These are phyloP conservation scores for Trichophyton mentagrophytes DNA, from an alignment of 2,329 filamentous ascomycete species.

Conservation along the genomic window DNA sequence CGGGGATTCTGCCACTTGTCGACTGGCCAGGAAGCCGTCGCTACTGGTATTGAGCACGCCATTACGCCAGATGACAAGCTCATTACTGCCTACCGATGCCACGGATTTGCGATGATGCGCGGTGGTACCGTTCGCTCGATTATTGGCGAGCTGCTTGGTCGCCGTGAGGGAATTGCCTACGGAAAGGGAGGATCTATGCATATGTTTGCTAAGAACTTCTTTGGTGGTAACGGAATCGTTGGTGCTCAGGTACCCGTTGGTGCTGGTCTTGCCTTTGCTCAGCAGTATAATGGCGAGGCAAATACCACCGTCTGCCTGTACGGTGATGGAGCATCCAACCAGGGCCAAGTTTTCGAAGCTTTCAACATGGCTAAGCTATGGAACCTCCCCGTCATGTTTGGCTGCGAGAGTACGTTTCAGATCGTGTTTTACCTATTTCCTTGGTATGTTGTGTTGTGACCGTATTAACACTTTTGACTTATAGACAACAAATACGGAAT, in stretches of 20 bases:
- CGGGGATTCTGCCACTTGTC: slow-evolving; percentile 99
- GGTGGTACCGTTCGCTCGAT: slow-evolving; percentile 81
- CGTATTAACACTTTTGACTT: not conserved
- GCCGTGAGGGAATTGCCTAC: slow-evolving; percentile 91
- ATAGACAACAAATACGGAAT: slow-evolving; percentile 99
- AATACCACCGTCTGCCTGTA: slow-evolving; percentile 83
- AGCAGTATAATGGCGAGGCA: slow-evolving; percentile 82
- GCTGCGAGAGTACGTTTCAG: slow-evolving; percentile 76
- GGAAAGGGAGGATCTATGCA: slow-evolving; percentile 99
- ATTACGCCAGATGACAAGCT: slow-evolving; percentile 84
- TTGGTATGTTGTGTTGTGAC: not conserved
- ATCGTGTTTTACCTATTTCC: slow-evolving; percentile 7
- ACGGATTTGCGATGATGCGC: slow-evolving; percentile 96
- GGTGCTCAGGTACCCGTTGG: slow-evolving; percentile 96
- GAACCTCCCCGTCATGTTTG: slow-evolving; percentile 90
- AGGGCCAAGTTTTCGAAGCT: slow-evolving; percentile 98
- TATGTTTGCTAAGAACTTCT: slow-evolving; percentile 98
- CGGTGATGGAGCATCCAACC: slow-evolving; percentile 96
- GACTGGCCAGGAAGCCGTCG: slow-evolving; percentile 93
- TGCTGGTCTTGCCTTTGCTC: slow-evolving; percentile 89
- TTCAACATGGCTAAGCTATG: slow-evolving; percentile 99
- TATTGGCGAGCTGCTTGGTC: slow-evolving; percentile 89
- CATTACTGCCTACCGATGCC: slow-evolving; percentile 97
- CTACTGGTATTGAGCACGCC: slow-evolving; percentile 91
- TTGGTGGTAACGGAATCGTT: slow-evolving; percentile 97